Conservation (phyloP, 78 protist species). For the Protostelium mycophagum region DNA sequence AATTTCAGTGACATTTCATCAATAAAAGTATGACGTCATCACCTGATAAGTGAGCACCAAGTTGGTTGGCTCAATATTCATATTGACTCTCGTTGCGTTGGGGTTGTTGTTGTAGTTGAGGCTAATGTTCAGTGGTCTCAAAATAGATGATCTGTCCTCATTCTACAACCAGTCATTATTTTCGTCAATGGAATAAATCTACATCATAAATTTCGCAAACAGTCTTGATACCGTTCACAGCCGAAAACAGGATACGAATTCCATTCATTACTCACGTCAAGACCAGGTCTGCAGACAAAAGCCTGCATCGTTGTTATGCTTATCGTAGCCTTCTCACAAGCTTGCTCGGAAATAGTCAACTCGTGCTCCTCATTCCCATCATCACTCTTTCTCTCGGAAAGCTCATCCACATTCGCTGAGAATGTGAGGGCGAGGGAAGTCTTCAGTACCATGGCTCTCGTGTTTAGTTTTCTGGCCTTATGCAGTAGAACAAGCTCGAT, state of each 20-base stretch:
- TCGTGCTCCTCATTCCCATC: not conserved
- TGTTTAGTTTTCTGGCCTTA: not conserved
- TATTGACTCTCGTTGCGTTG: not conserved
- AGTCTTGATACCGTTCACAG: too few species aligned
- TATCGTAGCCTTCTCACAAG: not conserved
- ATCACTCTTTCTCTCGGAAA: not conserved
- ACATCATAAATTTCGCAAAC: not conserved
- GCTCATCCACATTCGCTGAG: not conserved
- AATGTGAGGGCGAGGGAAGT: not conserved
- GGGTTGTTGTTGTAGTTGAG: not conserved
- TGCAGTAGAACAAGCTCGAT: not conserved
- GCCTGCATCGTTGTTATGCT: not conserved
- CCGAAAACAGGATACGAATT: too few species aligned
- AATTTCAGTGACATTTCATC: not conserved
- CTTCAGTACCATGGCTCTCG: not conserved
- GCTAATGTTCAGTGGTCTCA: not conserved
- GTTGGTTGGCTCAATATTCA: not conserved
- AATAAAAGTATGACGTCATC: not conserved
- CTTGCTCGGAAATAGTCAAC: not conserved
- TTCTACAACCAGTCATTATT: too few species aligned
- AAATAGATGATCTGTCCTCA: not conserved
- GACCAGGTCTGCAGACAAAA: not conserved
- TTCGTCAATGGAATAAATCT: not conserved
- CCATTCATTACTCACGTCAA: not conserved
- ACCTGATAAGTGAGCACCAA: not conserved